Evolutionary conservation across 331 rosid species (phyloP), one percentile per base, ranked within the genome.

Genomic region (Arachis monticola): DNA sequence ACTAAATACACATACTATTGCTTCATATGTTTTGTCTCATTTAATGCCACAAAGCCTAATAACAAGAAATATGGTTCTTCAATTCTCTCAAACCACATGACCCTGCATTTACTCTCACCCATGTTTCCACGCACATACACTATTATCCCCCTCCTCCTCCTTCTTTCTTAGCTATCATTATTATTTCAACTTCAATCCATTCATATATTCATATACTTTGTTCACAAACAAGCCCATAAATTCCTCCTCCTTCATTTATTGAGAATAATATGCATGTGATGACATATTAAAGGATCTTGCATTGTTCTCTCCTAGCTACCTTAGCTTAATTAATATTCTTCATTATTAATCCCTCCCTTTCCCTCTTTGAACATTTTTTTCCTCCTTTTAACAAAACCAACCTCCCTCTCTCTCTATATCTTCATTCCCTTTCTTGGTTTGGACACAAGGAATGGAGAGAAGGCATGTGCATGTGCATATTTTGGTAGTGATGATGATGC

Each of bases 361-460:
- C 70, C 57, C 67, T 68, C 56, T 56, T 35, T 67, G 12, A 76
- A 27, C 75, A 45, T 48, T 70, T 51, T 32, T 12, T 6, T 52
- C 14, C 9, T 52, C 17, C 13, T 9, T 32, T 50, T 10, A 31
- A 74, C 57, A 50, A 40, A 40, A 6, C 32, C 35, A 5, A 5
- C 35, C 17, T 12, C 22, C n/a, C 27, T 8, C 31, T 40, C 60
- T 12, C 60, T 48, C 57, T 31, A 12, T 60, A 31, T 67, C 40
- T 72, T 7, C 1, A 4, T 59, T 17, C 53, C 22, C 14, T 5
- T 63, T 70, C 53, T 32, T 64, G 41, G 30, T 35, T 56, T 76
- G 41, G 76, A 73, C n/a, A 70, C 75, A 79, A 90, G 88, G 96
- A 79, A 90, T 90, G 96, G 86, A 78, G 22, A 86, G 67, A 79